phyloP scores from a whole-genome alignment of 2,329 filamentous ascomycete species.

The Xylariaceae sp. region DNA sequence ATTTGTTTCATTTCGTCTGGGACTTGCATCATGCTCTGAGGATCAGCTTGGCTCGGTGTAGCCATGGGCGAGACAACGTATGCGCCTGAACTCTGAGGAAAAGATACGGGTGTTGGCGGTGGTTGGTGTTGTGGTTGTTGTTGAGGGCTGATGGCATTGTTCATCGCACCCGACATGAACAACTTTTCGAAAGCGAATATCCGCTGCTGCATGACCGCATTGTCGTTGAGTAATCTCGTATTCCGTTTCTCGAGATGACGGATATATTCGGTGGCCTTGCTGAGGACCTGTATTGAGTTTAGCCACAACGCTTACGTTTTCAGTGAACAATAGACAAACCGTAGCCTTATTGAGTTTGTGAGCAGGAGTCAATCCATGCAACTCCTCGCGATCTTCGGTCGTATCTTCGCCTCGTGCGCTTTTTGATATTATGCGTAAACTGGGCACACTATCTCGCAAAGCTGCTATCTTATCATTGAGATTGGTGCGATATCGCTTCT shows the following conservation, averaged over 20 bases:
- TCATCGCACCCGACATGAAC: constrained; percentile 73
- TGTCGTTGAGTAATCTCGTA: constrained; percentile 75
- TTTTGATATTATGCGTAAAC: constrained; percentile 78
- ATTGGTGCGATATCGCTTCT: constrained; percentile 94
- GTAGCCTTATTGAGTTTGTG: constrained; percentile 99
- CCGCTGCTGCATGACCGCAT: constrained; percentile 71
- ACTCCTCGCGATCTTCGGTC: constrained; percentile 72
- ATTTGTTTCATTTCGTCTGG: constrained; percentile 63
- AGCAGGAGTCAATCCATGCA: constrained; percentile 76
- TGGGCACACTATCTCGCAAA: constrained; percentile 86
- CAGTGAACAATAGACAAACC: constrained; percentile 37
- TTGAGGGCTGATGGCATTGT: constrained; percentile 51
- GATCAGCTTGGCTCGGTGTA: constrained; percentile 39
- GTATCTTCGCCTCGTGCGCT: constrained; percentile 64
- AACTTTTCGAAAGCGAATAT: constrained; percentile 74
- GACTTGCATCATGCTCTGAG: constrained; percentile 61
- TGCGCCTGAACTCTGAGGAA: constrained; percentile 39
- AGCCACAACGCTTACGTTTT: constrained; percentile 11
- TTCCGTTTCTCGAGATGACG: constrained; percentile 89
- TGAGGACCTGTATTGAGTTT: constrained; percentile 56
- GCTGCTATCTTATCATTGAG: constrained; percentile 96
- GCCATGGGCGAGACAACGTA: constrained; percentile 44
- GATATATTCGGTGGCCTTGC: constrained; percentile 96
- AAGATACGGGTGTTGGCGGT: constrained; percentile 51
- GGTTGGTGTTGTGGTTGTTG: constrained; percentile 42